Base-by-base conservation (phyloP, 1,284 basidiomycete species). In the Cryptococcus hybrid region DNA sequence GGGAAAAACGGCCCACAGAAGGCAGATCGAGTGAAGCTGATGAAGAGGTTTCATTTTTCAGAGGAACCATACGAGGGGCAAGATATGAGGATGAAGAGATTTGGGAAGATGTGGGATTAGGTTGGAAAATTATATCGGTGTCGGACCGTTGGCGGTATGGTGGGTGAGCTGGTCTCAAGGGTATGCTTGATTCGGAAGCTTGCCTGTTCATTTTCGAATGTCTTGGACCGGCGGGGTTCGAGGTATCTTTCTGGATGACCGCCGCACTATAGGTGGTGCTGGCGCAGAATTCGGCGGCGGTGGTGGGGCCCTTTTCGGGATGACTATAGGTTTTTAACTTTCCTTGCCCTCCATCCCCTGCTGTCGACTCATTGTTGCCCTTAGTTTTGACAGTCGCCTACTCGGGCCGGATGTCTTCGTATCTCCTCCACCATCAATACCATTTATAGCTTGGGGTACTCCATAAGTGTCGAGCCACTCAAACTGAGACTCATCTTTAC, bases 381-480 rank as follows among this genome's bases (percentile, higher is more conserved):
- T 64, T 8, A 70, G 45, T 53, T 54, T 64, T 35, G 64, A 57
- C 37, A 67, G 54, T 35, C 57, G 43, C 47, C 69, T 70, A 4
- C 59, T 58, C 6, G 68, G 68, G 53, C 66, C 64, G 38, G 47
- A 13, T n/a, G 39, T 47, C 9, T 38, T 11, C 38, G 42, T 38
- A 2, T 38, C 37, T 38, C 42, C 47, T 47, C 52, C 36, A 30
- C 55, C 47, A 46, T 59, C 62, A 7, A 55, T 42, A 6, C 70
- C 72, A 61, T 74, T 74, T 12, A 50, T 46, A 11, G 67, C 69
- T 54, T 63, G 65, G 1, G 64, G 66, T 30, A 59, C 61, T 8
- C 59, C 64, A 12, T 67, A 55, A 36, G 60, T 66, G 57, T 77
- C 75, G 30, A 75, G 49, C 75, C 75, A 77, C 59, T 75, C 75